Base-by-base conservation (phyloP, 2,329 filamentous ascomycete genomes). In the Sarocladium brachiariae region DNA sequence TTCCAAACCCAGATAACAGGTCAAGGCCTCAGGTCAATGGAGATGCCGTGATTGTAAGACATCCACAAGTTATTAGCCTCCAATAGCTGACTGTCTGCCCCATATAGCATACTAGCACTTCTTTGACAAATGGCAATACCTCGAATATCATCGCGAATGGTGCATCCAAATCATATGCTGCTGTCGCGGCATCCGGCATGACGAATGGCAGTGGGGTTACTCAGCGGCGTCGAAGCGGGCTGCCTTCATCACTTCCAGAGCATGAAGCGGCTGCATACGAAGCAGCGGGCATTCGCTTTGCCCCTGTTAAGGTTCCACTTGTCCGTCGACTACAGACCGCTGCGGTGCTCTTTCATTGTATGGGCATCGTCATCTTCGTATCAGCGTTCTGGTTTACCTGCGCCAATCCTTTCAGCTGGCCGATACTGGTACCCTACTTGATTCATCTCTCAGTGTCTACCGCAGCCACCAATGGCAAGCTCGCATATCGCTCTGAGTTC, bases 341-440 rank as follows among this genome's bases (percentile, higher is more conserved):
- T 33, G 80, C 92, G 3, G 86, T 91, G 11, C 72, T 91, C 8
- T 77, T 82, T 58, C 87, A 91, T 66, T 87, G 81, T 54, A 75
- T 88, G 57, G 81, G 78, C 51, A 86, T 91, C 54, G 78, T 81
- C n/a, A 69, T 81, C 21, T 77, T 81, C 58, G 76, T 95, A 4
- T 86, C 88, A 4, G 66, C 84, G 52, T 97, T 97, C 74, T 96
- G 95, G 73, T 86, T 95, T 62, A 81, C 91, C 30, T 95, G 90
- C 68, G 86, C 89, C 51, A 91, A 95, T 51, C 93, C 93, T 1
- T 72, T 97, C n/a, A 81, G 85, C 45, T 99, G 93, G 93, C 92
- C 92, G 2, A 69, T 85, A 37, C 63, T 85, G 18, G 72, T 84
- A 7, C 73, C 89, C 0, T 97, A 97, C 61, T 76, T 95, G 37